Percentiles rank a stretch among this genome's conserved stretches.
These are phyloP conservation scores for Chondrus crispus DNA, from an alignment of 23 red algal species.

Conservation along the genomic window DNA sequence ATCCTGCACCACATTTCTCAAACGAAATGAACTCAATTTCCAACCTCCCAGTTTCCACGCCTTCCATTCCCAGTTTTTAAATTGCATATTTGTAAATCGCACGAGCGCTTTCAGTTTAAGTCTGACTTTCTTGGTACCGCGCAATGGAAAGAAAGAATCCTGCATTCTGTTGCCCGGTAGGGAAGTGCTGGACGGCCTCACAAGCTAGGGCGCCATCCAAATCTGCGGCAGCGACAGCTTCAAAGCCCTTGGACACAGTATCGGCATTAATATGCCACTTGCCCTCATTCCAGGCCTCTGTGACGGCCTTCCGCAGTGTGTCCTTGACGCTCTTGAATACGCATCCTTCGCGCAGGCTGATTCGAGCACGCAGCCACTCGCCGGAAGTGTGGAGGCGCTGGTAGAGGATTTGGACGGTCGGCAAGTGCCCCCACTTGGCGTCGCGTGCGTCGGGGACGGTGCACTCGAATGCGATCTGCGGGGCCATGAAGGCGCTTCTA, in stretches of 20 bases:
- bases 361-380: constrained; percentile 6
- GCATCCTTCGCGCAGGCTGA: not conserved
- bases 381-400: constrained; percentile 1
- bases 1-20: too few species aligned
- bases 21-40: too few species aligned
- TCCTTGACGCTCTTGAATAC: constrained; percentile 47
- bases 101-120: too few species aligned
- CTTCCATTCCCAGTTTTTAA: too few species aligned
- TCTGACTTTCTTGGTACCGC: too few species aligned
- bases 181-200: constrained; percentile 53
- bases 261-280: constrained; percentile 9
- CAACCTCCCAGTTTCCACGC: too few species aligned
- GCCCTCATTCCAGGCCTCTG: constrained; percentile 37
- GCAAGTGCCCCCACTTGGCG: constrained; percentile 49
- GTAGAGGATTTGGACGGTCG: constrained; percentile 54
- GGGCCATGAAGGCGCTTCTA: constrained; percentile 33
- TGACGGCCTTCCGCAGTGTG: constrained; percentile 21
- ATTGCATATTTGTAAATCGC: too few species aligned
- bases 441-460: constrained; percentile 18
- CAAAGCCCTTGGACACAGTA: not conserved
- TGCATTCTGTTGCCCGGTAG: too few species aligned
- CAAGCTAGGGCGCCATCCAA: constrained; percentile 26
- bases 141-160: too few species aligned
- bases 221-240: not conserved
- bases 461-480: constrained; percentile 43